Base-by-base conservation (phyloP, 768 basidiomycete genomes). In the Cystoderma amianthinum region DNA sequence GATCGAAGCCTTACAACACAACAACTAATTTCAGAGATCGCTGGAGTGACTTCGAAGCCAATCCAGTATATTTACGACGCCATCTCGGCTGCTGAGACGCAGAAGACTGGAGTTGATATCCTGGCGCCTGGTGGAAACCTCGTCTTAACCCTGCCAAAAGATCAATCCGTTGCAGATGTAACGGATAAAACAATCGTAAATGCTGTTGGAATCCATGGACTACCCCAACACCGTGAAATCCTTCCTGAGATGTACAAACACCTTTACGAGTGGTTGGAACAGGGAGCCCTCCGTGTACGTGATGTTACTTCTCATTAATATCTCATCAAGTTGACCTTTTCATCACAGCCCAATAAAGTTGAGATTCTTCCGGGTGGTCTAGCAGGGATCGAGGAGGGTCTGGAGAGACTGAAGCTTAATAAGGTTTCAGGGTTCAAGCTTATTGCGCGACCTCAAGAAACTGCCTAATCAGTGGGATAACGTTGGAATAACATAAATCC, bases 391-490 rank as follows among this genome's bases (percentile, higher is more conserved):
- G 50, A 53, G 17, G 51, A 57, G n/a, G 74, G 65, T 16, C 49
- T 76, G 35, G 56, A 60, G 53, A 55, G 64, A 33, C 50, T 76
- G 50, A 54, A 60, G 44, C 55, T 56, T 2, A 58, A 66, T 25
- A 52, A 64, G 49, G 63, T 73, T 24, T 70, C 69, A 32, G 69
- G 64, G 4, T 50, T 58, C 28, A 76, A 76, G 52, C 55, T 76
- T 32, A 61, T 76, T 30, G 58, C 57, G 43, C 64, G 52, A 28
- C 74, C 73, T 3, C 64, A 65, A 49, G 71, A 72, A 25, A 54
- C 51, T 5, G 39, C 32, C 6, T 32, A 44, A 41, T n/a, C n/a
- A n/a, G n/a, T n/a, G n/a, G n/a, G n/a, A n/a, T n/a, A n/a, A n/a
- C n/a, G n/a, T n/a, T n/a, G n/a, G n/a, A n/a, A n/a, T n/a, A n/a